Evolutionary conservation across 1,284 basidiomycete species (phyloP).

Genomic region (Takashimella tepidaria): DNA sequence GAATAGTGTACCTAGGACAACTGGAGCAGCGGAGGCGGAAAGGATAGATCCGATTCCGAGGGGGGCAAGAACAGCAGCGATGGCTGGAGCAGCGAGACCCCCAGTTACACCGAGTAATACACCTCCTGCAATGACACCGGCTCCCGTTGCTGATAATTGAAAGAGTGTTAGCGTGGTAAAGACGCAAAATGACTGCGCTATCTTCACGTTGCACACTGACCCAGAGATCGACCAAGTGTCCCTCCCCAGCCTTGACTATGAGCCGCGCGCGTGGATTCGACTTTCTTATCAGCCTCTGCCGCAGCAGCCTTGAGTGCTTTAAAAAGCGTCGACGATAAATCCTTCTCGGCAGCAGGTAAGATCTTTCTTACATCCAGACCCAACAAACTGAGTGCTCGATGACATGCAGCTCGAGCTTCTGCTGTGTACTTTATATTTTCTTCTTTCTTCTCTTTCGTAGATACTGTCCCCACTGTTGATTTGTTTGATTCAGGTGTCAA

Average conservation of each 20-base stretch:
- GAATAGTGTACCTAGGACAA: constrained; percentile 53
- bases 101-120: constrained; percentile 54
- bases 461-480: constrained; percentile 6
- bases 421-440: constrained; percentile 45
- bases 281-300: constrained; percentile 19
- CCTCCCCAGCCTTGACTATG: constrained; percentile 51
- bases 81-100: constrained; percentile 53
- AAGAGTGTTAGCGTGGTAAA: background rate
- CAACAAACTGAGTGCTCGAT: constrained; percentile 39
- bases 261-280: constrained; percentile 43
- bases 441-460: constrained; percentile 17
- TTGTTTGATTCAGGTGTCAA: constrained; percentile 23
- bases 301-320: constrained; percentile 38
- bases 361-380: constrained; percentile 33
- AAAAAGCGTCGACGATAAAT: constrained; percentile 46
- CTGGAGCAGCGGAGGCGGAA: constrained; percentile 48
- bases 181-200: too few relatives aligned
- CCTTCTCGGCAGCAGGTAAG: constrained; percentile 42
- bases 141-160: constrained; percentile 47
- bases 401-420: constrained; percentile 39
- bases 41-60: constrained; percentile 48
- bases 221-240: constrained; percentile 45
- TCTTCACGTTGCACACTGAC: too few relatives aligned
- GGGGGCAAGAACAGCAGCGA: constrained; percentile 51
- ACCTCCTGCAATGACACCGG: constrained; percentile 48